Conservation (phyloP, 2,329 filamentous ascomycete genomes). For the Claviceps citrina region DNA sequence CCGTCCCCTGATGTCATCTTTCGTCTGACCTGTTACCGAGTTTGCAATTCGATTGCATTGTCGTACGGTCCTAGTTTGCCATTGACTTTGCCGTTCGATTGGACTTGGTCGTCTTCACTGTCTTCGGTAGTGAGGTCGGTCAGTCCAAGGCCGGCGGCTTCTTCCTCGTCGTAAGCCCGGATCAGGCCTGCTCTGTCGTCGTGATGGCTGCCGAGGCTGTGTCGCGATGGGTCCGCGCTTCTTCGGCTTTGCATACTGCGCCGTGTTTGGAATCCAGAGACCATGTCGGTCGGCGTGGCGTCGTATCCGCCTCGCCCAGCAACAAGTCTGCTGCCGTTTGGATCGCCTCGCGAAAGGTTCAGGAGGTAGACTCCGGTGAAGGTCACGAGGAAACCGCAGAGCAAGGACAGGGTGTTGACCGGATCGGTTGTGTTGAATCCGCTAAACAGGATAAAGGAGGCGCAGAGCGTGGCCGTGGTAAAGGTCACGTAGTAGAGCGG, state of each 20-base stretch:
- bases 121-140: slow-evolving; percentile 69
- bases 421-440: slow-evolving; percentile 91
- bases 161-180: slow-evolving; percentile 76
- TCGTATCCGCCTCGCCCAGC: slow-evolving; percentile 50
- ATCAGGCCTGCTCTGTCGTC: slow-evolving; percentile 72
- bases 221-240: slow-evolving; percentile 49
- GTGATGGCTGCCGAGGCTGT: slow-evolving; percentile 47
- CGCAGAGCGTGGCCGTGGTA: slow-evolving; percentile 82
- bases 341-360: slow-evolving; percentile 86
- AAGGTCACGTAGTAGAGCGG: slow-evolving; percentile 96
- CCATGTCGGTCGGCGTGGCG: slow-evolving; percentile 77
- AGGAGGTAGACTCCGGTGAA: slow-evolving; percentile 92
- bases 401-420: slow-evolving; percentile 80
- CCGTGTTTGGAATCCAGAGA: slow-evolving; percentile 78
- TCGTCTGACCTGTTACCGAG: slow-evolving; percentile 29
- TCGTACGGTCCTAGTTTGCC: slow-evolving; percentile 26
- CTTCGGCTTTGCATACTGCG: slow-evolving; percentile 84
- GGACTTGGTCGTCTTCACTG: slow-evolving; percentile 44
- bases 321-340: slow-evolving; percentile 56
- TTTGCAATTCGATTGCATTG: slow-evolving; percentile 35
- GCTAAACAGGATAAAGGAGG: slow-evolving; percentile 88
- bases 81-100: slow-evolving; percentile 24
- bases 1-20: slow-evolving; percentile 15
- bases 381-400: slow-evolving; percentile 86
- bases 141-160: slow-evolving; percentile 56